These are phyloP conservation scores for Rhododendron kiyosumense DNA, from an alignment of 148 eudicot species.

Conservation along the genomic window DNA sequence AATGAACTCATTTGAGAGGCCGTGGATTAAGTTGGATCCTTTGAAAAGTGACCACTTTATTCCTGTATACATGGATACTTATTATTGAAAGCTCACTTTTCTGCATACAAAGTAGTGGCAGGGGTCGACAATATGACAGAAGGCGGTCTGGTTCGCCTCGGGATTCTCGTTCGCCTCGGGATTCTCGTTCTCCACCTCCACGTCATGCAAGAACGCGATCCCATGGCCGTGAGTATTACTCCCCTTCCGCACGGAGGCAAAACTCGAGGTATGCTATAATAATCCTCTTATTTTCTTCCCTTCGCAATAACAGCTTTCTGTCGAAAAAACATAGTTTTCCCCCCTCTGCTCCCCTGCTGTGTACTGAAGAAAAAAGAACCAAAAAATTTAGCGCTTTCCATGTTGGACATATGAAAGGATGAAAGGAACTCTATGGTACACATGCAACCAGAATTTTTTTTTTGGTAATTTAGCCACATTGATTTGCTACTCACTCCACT, in stretches of 20 bases:
- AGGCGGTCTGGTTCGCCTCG: slow-evolving; percentile 70
- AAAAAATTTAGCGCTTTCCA: not conserved
- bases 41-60: not conserved
- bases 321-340: not conserved
- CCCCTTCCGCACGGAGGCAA: slow-evolving; percentile 62
- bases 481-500: not conserved
- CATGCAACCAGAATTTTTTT: not conserved
- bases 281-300: not conserved
- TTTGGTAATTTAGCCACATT: not conserved
- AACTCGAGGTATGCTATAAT: slow-evolving; percentile 45
- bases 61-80: not conserved
- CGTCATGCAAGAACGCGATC: slow-evolving; percentile 67
- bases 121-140: slow-evolving; percentile 59
- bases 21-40: not conserved
- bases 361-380: not conserved
- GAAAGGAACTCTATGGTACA: not conserved
- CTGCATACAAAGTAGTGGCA: not conserved
- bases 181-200: slow-evolving; percentile 67
- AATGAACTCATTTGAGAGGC: not conserved
- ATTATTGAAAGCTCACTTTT: not conserved
- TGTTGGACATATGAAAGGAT: not conserved
- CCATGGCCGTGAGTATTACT: slow-evolving; percentile 48
- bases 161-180: slow-evolving; percentile 51
- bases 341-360: not conserved
- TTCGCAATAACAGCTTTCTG: not conserved